These are phyloP conservation scores for Amanita brunnescens DNA, from an alignment of 768 basidiomycete genomes.

Conservation along the genomic window DNA sequence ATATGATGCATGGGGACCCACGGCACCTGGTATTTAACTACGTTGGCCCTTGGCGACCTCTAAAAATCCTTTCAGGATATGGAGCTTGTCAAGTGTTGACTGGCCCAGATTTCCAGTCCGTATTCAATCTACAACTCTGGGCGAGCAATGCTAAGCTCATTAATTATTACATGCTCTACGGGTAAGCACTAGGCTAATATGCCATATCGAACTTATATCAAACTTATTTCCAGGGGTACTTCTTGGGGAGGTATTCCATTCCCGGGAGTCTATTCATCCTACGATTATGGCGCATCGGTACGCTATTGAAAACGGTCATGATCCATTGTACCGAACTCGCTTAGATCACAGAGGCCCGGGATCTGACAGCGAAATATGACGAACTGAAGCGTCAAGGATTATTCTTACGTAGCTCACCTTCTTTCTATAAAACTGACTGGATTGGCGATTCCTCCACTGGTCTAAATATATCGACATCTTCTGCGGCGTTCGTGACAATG, in stretches of 20 bases:
- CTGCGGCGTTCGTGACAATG: conserved; percentile 48
- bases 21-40: conserved; percentile 43
- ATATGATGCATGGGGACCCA: conserved; percentile 77
- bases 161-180: conserved; percentile 82
- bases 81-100: conserved; percentile 56
- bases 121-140: conserved; percentile 73
- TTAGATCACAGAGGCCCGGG: conserved; percentile 57
- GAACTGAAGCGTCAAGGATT: conserved; percentile 74
- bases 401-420: conserved; percentile 71
- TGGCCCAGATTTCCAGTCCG: conserved; percentile 66
- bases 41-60: background rate
- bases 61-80: conserved; percentile 36
- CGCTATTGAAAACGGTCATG: background rate
- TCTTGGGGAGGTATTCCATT: conserved; percentile 80
- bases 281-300: conserved; percentile 71
- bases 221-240: conserved; percentile 51
- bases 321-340: background rate
- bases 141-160: conserved; percentile 76
- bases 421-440: conserved; percentile 75
- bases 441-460: conserved; percentile 54
- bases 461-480: conserved; percentile 28
- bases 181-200: conserved; percentile 28
- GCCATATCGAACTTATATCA: background rate
- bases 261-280: conserved; percentile 71
- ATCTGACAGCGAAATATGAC: conserved; percentile 56